Evolutionary conservation across 1,284 basidiomycete genomes (phyloP), one percentile per base, ranked within the genome.

Genomic region (Apiotrichum gamsii): DNA sequence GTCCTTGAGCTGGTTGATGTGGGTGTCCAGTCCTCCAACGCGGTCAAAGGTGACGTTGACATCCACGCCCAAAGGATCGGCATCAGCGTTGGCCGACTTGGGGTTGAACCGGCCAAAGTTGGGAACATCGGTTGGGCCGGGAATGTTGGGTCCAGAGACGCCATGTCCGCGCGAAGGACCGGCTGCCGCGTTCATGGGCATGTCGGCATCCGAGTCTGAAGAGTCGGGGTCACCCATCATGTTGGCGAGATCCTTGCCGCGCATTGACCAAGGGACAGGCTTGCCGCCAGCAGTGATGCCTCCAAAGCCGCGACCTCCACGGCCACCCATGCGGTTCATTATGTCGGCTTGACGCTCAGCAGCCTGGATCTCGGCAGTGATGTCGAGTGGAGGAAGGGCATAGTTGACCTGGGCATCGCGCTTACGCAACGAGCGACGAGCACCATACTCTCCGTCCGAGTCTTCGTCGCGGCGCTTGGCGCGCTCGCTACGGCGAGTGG

Each of bases 1-100:
- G 69, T 99, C 95, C 74, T 97, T 98, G 55, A 98, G 76, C 29
- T 91, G 88, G 65, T 95, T 91, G 56, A 98, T 95, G 65, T 98
- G 94, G 48, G 88, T 84, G 62, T 97, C 93, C 32, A 98, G 75
- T 5, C 95, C 95, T 29, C 95, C 95, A n/a, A 98, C 90, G 72
- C 91, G 87, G 64, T 93, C 87, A 67, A 99, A 98, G 0, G 90
- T 91, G 19, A 98, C 85, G 59, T 90, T 90, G 65, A 85, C 82
- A 61, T 94, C 90, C 8, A 95, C 87, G 16, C 93, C 91, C 10
- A 98, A 78, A 4, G 95, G 95, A 72, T 99, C 95, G 3, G 89
- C 85, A 68, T 99, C 95, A 10, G 95, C 94, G n/a, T 94, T 80
- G 37, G 82, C 90, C 71, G 39, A 70, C 56, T 72, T 67, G 13